These are phyloP conservation scores for Xylaria arbuscula DNA, from an alignment of 2,329 filamentous ascomycete genomes.

Conservation along the genomic window DNA sequence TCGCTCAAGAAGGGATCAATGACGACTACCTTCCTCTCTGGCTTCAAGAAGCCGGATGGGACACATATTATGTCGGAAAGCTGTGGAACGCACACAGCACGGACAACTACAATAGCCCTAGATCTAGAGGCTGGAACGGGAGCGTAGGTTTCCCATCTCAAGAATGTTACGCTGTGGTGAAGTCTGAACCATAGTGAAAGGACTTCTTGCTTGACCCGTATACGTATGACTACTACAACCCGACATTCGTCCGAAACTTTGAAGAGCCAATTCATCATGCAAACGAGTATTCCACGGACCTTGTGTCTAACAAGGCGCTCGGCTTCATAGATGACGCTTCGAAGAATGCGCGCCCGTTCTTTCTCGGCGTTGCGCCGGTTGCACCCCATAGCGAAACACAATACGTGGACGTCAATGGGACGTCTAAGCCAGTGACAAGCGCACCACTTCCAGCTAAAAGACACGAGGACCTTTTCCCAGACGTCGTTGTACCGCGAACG, in stretches of 20 bases:
- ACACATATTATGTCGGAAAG: constrained; percentile 80
- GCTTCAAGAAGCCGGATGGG: constrained; percentile 74
- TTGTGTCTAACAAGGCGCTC: constrained; percentile 63
- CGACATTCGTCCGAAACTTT: constrained; percentile 67
- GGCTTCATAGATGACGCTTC: constrained; percentile 66
- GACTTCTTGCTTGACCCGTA: constrained; percentile 68
- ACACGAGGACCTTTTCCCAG: constrained; percentile 69
- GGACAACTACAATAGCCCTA: constrained; percentile 69
- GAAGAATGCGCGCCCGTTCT: constrained; percentile 63
- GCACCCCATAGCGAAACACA: constrained; percentile 56
- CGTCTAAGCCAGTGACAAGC: constrained; percentile 49
- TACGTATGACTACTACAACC: constrained; percentile 72
- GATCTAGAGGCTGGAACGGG: constrained; percentile 64
- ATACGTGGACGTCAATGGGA: constrained; percentile 43
- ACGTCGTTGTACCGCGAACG: constrained; percentile 69
- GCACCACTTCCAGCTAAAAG: constrained; percentile 67
- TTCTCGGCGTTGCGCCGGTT: constrained; percentile 69
- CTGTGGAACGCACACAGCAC: constrained; percentile 73
- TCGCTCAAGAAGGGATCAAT: constrained; percentile 72
- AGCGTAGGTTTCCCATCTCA: constrained; percentile 19
- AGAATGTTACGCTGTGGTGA: background rate
- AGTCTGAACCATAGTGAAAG: constrained; percentile 18
- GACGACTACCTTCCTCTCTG: constrained; percentile 75
- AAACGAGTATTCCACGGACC: constrained; percentile 65
- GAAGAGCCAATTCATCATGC: constrained; percentile 65